phyloP scores from a whole-genome alignment of 768 basidiomycete genomes.

The Tubosaeta brunneosetosa region DNA sequence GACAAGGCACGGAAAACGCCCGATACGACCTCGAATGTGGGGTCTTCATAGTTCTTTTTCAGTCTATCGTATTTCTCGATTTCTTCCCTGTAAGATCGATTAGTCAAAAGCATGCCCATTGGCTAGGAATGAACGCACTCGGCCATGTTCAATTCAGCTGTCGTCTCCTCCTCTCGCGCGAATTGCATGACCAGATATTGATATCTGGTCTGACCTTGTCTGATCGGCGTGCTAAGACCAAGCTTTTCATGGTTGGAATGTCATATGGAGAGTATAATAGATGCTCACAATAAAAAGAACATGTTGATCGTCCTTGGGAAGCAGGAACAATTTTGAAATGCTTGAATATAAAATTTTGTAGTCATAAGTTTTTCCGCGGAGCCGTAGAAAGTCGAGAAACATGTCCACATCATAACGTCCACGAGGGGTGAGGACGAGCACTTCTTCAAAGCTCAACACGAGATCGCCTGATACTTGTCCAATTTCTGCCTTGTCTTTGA shows the following conservation, averaged over 20 bases:
- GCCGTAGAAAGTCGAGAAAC: constrained; percentile 89
- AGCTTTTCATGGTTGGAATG: constrained; percentile 47
- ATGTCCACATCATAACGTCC: constrained; percentile 98
- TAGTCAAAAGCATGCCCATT: background rate
- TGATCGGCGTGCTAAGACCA: constrained; percentile 86
- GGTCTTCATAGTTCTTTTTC: constrained; percentile 91
- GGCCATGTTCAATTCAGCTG: constrained; percentile 87
- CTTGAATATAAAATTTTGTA: constrained; percentile 93
- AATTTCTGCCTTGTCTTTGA: constrained; percentile 95
- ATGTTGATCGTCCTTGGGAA: constrained; percentile 96
- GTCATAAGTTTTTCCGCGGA: constrained; percentile 98
- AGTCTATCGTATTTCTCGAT: constrained; percentile 75
- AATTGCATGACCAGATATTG: constrained; percentile 99
- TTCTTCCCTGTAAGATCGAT: constrained; percentile 52
- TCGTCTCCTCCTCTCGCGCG: constrained; percentile 94
- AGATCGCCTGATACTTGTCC: constrained; percentile 88
- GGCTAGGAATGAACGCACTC: constrained; percentile 54
- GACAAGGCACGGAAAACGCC: constrained; percentile 88
- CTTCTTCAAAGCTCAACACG: constrained; percentile 92
- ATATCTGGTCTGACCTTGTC: constrained; percentile 97
- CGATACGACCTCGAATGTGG: constrained; percentile 93
- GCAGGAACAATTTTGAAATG: constrained; percentile 83
- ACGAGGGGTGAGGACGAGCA: constrained; percentile 91
- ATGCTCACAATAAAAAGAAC: constrained; percentile 85
- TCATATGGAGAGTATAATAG: background rate